Base-by-base conservation (phyloP, 2,329 filamentous ascomycete species). In the Aspergillus puulaauensis region DNA sequence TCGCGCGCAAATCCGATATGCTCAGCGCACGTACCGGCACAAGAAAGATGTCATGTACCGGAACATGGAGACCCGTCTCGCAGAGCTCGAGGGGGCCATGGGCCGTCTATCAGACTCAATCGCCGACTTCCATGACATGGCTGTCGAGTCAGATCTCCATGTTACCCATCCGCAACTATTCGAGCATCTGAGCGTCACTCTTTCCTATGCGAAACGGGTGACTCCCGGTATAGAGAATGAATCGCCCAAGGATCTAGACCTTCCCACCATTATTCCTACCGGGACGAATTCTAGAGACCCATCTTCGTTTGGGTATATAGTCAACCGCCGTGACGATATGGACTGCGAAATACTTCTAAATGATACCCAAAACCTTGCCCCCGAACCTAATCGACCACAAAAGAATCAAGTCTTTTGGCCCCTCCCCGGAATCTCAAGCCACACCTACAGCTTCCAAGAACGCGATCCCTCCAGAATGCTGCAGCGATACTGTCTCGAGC, bases 1-100 rank as follows among this genome's bases (percentile, higher is more conserved):
- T 56, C 84, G 91, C 56, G 93, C 90, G 3, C 91, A 96, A 70
- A 93, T 96, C 63, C 86, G 91, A 24, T 82, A 93, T 56, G 91
- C 91, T 2, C 91, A 96, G 72, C 81, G 91, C 64, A 90, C 90
- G 2, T 96, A 96, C 69, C 86, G 91, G 6, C 85, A 89, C 68
- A 86, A 91, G 51, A 96, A 96, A 74, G 91, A 96, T 69, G 88
- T 83, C 23, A 88, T 89, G 12, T 91, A 96, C 56, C 82, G 85
- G 21, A 85, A 84, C 2, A 79, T 96, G 9, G 87, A 92, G 69
- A 82, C 83, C 57, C 82, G 86, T 61, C 89, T 93, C 31, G 79
- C 86, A 55, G 82, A 85, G 31, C 82, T 95, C 19, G 83, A 87
- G 57, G 79, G 81, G 9, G 84, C 82, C 21, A 88, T 92, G 58